phyloP scores from a whole-genome alignment of 2,329 filamentous ascomycete species.

The Neoarthrinium moseri region DNA sequence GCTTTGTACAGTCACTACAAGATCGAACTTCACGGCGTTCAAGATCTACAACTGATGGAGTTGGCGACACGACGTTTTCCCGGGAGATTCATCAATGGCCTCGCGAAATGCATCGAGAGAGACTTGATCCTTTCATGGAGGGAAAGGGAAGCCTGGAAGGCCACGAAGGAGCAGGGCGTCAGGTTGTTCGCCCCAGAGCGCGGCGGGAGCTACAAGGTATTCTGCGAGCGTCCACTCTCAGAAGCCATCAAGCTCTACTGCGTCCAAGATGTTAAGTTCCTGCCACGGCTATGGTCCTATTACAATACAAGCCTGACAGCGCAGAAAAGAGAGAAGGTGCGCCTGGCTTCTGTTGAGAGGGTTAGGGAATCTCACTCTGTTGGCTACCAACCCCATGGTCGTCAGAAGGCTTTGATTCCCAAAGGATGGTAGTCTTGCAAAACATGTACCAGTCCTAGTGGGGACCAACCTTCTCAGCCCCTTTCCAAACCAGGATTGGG shows the following conservation, averaged over 20 bases:
- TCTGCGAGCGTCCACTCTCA: constrained; percentile 43
- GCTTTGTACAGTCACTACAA: constrained; percentile 46
- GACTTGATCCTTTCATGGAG: constrained; percentile 12
- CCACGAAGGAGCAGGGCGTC: constrained; percentile 34
- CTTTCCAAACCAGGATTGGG: no score
- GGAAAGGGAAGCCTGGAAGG: constrained; percentile 24
- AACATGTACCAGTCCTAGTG: no score
- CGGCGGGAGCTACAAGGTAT: constrained; percentile 46
- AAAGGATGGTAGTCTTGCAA: no score
- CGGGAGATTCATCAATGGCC: constrained; percentile 26
- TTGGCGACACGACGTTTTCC: constrained; percentile 26
- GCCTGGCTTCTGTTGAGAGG: constrained; percentile 22
- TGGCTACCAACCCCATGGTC: not conserved
- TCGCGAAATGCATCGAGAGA: constrained; percentile 33
- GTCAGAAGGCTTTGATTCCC: no score
- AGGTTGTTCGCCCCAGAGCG: constrained; percentile 37
- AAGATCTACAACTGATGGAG: constrained; percentile 59
- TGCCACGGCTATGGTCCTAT: constrained; percentile 33
- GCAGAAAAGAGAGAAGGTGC: constrained; percentile 20
- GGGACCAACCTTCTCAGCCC: no score
- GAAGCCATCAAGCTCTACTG: constrained; percentile 42
- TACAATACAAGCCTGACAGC: constrained; percentile 22
- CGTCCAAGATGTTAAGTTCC: constrained; percentile 39
- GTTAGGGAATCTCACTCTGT: constrained; percentile 14
- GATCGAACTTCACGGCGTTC: constrained; percentile 41